Conservation (phyloP, 2,329 filamentous ascomycete species). For the Ambrosiella beaveri region DNA sequence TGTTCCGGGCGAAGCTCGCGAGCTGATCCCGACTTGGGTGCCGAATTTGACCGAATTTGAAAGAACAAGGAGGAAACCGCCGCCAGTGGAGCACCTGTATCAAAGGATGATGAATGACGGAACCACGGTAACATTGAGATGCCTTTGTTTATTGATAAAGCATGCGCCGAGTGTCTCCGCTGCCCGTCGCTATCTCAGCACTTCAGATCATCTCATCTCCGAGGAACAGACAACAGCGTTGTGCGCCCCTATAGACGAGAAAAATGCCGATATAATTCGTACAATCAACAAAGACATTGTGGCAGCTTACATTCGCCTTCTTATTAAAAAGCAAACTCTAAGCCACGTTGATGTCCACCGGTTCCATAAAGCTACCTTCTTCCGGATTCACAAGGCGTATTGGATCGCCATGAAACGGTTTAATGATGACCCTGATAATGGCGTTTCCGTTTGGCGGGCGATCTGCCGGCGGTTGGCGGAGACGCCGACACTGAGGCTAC, state of each 20-base stretch:
- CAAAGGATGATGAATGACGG: conserved; percentile 35
- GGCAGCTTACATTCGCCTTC: conserved; percentile 10
- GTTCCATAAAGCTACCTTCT: conserved; percentile 9
- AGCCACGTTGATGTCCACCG: conserved; percentile 3
- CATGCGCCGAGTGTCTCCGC: conserved; percentile 24
- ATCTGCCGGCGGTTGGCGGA: conserved; percentile 2
- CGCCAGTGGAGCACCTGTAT: conserved; percentile 41
- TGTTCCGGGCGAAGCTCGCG: conserved; percentile 15
- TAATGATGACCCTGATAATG: neutral
- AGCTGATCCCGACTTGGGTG: conserved; percentile 12
- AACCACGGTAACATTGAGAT: conserved; percentile 30
- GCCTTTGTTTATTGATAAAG: conserved; percentile 37
- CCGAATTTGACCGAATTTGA: conserved; percentile 47
- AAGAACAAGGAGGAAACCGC: conserved; percentile 42
- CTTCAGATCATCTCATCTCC: neutral
- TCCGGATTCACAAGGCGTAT: conserved; percentile 11
- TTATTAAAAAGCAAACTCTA: conserved; percentile 11
- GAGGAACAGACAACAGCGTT: conserved; percentile 2
- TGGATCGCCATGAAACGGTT: conserved; percentile 10
- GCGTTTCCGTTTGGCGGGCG: conserved; percentile 1
- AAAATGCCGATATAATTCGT: conserved; percentile 1
- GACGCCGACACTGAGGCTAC: conserved; percentile 8
- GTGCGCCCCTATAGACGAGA: conserved; percentile 13
- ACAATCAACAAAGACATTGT: conserved; percentile 12
- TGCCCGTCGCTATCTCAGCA: neutral